A percentile compares a stretch with the other conserved stretches of the same genome.
Evolutionary conservation across 306 rosid genomes (phyloP).

Genomic region (Vigna mungo): DNA sequence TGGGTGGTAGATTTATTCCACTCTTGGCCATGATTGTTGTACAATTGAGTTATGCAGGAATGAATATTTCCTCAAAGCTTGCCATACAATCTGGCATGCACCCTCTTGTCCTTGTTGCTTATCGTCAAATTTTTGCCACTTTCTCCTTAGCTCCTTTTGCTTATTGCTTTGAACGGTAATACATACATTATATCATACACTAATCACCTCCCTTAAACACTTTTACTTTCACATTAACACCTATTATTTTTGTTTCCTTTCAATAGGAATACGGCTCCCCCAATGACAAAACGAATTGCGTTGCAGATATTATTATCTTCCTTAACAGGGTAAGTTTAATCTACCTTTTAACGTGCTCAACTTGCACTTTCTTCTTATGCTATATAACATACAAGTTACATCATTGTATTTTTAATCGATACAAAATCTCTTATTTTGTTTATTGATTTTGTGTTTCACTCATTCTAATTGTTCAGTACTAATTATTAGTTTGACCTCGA

Average conservation of each 20-base stretch:
- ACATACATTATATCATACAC: neutral
- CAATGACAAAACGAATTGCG: conserved; percentile 59
- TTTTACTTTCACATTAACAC: neutral
- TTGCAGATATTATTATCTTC: conserved; percentile 68
- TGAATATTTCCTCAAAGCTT: conserved; percentile 86
- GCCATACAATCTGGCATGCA: conserved; percentile 81
- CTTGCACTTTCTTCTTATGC: no score
- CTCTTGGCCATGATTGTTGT: conserved; percentile 64
- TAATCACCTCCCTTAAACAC: no score
- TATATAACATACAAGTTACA: no score
- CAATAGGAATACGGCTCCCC: conserved; percentile 62
- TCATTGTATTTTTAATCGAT: no score
- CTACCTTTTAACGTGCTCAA: neutral
- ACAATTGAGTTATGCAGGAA: conserved; percentile 67
- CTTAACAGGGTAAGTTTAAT: conserved; percentile 66
- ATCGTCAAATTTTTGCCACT: conserved; percentile 81
- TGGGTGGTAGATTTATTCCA: conserved; percentile 53
- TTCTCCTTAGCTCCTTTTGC: conserved; percentile 74
- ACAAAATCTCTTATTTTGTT: neutral
- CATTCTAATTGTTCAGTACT: neutral
- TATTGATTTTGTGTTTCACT: neutral
- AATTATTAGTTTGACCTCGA: conserved; percentile 7
- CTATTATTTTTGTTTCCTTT: conserved; percentile 7
- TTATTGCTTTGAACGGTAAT: conserved; percentile 68
- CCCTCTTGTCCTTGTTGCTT: conserved; percentile 83